Base-by-base conservation (phyloP, 768 basidiomycete genomes). In the Sarcomyxa edulis region DNA sequence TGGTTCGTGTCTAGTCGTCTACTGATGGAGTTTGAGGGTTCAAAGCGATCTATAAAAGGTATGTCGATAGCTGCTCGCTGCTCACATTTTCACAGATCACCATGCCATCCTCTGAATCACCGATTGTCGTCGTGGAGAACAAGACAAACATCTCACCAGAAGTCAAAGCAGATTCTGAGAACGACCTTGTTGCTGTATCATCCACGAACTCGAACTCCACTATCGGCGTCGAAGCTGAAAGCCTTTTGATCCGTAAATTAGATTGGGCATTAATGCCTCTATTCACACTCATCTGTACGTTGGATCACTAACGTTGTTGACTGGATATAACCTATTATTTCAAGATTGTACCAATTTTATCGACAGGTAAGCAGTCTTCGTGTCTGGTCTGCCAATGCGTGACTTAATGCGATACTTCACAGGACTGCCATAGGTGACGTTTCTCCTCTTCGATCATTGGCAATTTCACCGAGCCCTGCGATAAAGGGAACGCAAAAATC, bases 341-440 rank as follows among this genome's bases (percentile, higher is more conserved):
- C n/a, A 39, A 65, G 65, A 62, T 43, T 59, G 55, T 31, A 57
- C 53, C 23, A 69, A 65, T 40, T 66, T 65, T 44, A 60, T 65
- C 37, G 62, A 66, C 43, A 55, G 59, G 61, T 61, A 21, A n/a
- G 37, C 23, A 22, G 19, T 10, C 23, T n/a, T 21, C 5, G 9
- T 28, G n/a, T n/a, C n/a, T 12, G 18, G 8, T n/a, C 15, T 4
- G 11, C 4, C 20, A 20, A 18, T 16, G 23, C 27, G 15, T 38
- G 19, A 4, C 19, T 19, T 12, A 27, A 22, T 6, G 32, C 16
- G 16, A 14, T 7, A 5, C 22, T 15, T 32, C 16, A 14, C 24
- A 48, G 53, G 21, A 53, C 52, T 34, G 53, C 55, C 3, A 54
- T 57, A 36, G 47, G 48, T 47, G n/a, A 25, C 27, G 39, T n/a